Evolutionary conservation across 805 yeast species (phyloP).

Genomic region (Ogataea trehaloabstinens): DNA sequence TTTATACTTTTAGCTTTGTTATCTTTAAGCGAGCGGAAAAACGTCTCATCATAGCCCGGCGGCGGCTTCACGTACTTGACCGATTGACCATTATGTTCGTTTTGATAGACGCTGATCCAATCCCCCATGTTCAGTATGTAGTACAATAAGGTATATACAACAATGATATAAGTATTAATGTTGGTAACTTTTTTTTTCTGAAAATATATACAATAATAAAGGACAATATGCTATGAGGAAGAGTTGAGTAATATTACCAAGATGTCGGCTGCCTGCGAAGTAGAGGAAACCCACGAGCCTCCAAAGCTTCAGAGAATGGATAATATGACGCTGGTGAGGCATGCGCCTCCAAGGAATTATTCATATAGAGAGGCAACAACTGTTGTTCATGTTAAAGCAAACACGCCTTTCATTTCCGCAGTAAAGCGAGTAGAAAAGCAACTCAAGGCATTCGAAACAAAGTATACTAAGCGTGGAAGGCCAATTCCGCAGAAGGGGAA

Average conservation of each 20-base stretch:
- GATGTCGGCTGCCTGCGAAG: too few species aligned
- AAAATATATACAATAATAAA: too few species aligned
- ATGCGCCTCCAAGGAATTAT: conserved; percentile 48
- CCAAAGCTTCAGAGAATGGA: conserved; percentile 12
- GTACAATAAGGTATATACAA: too few species aligned
- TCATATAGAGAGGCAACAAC: conserved; percentile 44
- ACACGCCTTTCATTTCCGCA: conserved; percentile 73
- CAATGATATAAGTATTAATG: too few species aligned
- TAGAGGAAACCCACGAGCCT: too few species aligned
- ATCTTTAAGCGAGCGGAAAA: conserved; percentile 16
- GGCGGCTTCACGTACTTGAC: conserved; percentile 14
- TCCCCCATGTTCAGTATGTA: not conserved
- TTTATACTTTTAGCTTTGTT: conserved; percentile 6
- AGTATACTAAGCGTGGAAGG: conserved; percentile 43
- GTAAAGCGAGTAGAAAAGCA: conserved; percentile 60
- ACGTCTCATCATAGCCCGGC: conserved; percentile 18
- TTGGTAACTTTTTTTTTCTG: too few species aligned
- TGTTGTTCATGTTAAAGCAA: conserved; percentile 55
- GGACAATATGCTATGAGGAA: too few species aligned
- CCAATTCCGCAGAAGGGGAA: conserved; percentile 16
- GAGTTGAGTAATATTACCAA: too few species aligned
- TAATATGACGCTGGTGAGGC: conserved; percentile 46
- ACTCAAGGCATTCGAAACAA: conserved; percentile 34
- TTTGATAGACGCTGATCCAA: conserved; percentile 5
- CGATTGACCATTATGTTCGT: not conserved